A percentile compares a stretch with the other conserved stretches of the same genome.
Conservation (phyloP, 495 filamentous ascomycete species). For the Mytilinidion resinicola region DNA sequence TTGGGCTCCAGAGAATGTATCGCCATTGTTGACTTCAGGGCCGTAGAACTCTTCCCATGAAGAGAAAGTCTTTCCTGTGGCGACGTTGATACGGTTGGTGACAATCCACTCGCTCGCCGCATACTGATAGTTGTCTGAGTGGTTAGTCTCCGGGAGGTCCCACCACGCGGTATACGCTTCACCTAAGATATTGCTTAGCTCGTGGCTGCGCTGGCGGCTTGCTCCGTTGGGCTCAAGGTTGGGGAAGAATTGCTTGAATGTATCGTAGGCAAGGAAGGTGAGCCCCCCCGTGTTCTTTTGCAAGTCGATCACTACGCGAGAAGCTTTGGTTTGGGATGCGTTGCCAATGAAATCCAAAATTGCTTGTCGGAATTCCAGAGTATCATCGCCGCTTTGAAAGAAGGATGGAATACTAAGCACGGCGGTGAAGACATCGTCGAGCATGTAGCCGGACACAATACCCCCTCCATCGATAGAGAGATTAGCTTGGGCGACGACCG, state of each 20-base stretch:
- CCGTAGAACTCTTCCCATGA: conserved; percentile 52
- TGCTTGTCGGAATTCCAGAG: conserved; percentile 34
- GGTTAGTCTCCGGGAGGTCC: background rate
- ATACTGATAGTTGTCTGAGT: conserved; percentile 12
- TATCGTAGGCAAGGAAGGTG: conserved; percentile 7
- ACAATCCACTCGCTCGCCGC: conserved; percentile 41
- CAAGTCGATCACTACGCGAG: conserved; percentile 19
- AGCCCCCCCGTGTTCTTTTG: conserved; percentile 18
- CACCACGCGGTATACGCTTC: conserved; percentile 26
- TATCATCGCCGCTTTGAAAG: conserved; percentile 29
- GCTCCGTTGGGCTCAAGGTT: conserved; percentile 1
- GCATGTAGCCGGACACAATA: conserved; percentile 38
- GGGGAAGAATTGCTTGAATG: conserved; percentile 18
- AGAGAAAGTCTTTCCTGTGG: conserved; percentile 42
- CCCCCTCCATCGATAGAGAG: background rate
- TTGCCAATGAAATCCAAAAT: conserved; percentile 41
- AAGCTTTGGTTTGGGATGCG: conserved; percentile 33
- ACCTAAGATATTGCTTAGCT: conserved; percentile 34
- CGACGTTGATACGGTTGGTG: conserved; percentile 39
- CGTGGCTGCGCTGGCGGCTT: conserved; percentile 12
- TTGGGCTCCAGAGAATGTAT: conserved; percentile 45
- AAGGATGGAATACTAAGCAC: conserved; percentile 50
- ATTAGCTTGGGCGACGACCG: conserved; percentile 3
- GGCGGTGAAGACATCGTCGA: conserved; percentile 32
- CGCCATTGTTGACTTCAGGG: conserved; percentile 38